These are phyloP conservation scores for Aspergillus tanneri DNA, from an alignment of 2,329 filamentous ascomycete genomes.

Conservation along the genomic window DNA sequence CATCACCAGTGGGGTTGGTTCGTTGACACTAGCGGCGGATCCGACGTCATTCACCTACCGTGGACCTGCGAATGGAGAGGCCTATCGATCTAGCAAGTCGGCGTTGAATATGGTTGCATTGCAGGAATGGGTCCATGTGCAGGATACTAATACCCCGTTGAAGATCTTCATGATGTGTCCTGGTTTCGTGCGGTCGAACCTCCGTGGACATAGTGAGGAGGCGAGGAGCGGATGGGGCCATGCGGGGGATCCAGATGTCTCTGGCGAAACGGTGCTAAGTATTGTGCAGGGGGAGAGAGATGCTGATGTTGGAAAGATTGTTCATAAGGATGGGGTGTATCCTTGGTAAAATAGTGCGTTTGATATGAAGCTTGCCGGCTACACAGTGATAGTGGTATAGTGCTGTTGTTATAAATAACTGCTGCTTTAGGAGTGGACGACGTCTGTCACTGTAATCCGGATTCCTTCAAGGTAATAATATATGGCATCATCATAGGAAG, in stretches of 20 bases:
- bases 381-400: too few species aligned
- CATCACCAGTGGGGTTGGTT: slow-evolving; percentile 33
- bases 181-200: slow-evolving; percentile 30
- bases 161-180: slow-evolving; percentile 28
- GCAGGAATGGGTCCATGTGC: not conserved
- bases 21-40: not conserved
- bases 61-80: not conserved
- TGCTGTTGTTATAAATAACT: too few species aligned
- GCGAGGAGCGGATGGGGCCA: slow-evolving; percentile 19
- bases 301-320: slow-evolving; percentile 27
- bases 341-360: not conserved
- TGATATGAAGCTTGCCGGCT: too few species aligned
- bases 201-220: slow-evolving; percentile 24
- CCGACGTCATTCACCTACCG: not conserved
- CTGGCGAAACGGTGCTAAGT: slow-evolving; percentile 23
- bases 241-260: slow-evolving; percentile 26
- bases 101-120: not conserved
- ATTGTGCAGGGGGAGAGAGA: slow-evolving; percentile 32
- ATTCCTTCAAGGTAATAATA: too few species aligned
- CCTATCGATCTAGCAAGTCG: not conserved
- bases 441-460: too few species aligned
- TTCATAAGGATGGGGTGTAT: slow-evolving; percentile 3
- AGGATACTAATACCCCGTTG: not conserved
- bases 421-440: too few species aligned
- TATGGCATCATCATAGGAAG: too few species aligned